A percentile compares a stretch with the other conserved stretches of the same genome.
Conservation (phyloP, 2,329 filamentous ascomycete genomes). For the Fusarium verrucosum region DNA sequence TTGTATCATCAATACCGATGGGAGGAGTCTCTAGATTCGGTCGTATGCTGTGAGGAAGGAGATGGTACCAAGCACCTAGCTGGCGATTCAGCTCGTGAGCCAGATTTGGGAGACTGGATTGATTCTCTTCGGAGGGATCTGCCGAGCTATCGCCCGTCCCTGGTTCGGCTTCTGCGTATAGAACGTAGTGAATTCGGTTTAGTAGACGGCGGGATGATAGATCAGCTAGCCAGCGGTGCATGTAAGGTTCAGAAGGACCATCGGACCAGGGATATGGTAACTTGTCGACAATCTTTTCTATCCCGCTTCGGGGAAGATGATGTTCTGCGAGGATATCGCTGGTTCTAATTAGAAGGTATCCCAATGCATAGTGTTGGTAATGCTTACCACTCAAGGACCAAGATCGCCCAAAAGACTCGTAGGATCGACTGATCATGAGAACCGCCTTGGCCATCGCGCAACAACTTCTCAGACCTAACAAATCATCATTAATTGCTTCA, state of each 20-base stretch:
- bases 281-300: conserved; percentile 37
- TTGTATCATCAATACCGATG: conserved; percentile 24
- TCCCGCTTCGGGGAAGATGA: conserved; percentile 33
- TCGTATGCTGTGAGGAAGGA: conserved; percentile 31
- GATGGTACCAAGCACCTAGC: conserved; percentile 32
- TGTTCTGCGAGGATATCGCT: conserved; percentile 38
- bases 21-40: conserved; percentile 17
- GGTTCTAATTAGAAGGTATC: rapidly evolving
- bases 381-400: conserved; percentile 27
- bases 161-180: conserved; percentile 30
- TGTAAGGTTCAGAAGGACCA: conserved; percentile 23
- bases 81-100: conserved; percentile 33
- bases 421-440: conserved; percentile 35
- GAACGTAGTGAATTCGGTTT: conserved; percentile 34
- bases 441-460: conserved; percentile 13
- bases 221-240: conserved; percentile 35
- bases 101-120: conserved; percentile 6
- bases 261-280: conserved; percentile 32
- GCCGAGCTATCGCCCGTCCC: conserved; percentile 3
- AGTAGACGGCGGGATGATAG: conserved; percentile 31
- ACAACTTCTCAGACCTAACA: conserved; percentile 16
- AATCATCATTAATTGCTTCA: rapidly evolving
- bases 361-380: rapidly evolving
- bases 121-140: conserved; percentile 6
- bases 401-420: conserved; percentile 33